A percentile compares a stretch with the other conserved stretches of the same genome.
Conservation (phyloP, 208 protist genomes). For the Crithidia thermophila region DNA sequence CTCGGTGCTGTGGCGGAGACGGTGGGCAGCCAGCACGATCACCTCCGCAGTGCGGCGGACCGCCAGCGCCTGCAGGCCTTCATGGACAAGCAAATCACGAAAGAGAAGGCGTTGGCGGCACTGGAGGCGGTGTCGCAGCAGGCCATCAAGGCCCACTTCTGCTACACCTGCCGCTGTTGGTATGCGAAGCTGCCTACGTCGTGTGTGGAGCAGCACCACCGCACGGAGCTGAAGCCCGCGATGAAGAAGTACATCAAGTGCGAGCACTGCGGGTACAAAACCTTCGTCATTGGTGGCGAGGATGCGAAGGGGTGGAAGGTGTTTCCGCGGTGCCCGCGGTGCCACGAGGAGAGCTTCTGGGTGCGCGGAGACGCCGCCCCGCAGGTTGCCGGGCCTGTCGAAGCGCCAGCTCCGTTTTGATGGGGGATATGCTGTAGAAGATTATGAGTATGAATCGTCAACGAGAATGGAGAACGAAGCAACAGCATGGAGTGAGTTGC, state of each 20-base stretch:
- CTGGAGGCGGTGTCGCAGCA: constrained; percentile 62
- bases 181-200: constrained; percentile 50
- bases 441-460: no score
- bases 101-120: constrained; percentile 60
- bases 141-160: constrained; percentile 58
- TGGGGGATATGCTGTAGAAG: no score
- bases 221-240: constrained; percentile 44
- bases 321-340: constrained; percentile 74
- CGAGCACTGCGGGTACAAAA: constrained; percentile 78
- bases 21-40: constrained; percentile 56
- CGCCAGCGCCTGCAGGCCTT: constrained; percentile 41
- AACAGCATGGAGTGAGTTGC: no score
- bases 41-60: constrained; percentile 46
- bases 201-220: constrained; percentile 60
- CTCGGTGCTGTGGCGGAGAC: constrained; percentile 37
- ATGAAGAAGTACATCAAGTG: constrained; percentile 74
- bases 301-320: constrained; percentile 52
- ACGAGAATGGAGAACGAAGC: no score
- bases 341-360: constrained; percentile 53
- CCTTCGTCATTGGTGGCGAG: constrained; percentile 64
- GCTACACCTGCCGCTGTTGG: constrained; percentile 66
- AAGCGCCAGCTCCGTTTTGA: constrained; percentile 15
- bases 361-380: constrained; percentile 62
- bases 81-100: constrained; percentile 51
- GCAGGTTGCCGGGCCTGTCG: constrained; percentile 18